Evolutionary conservation across 129 eudicot species (phyloP).

Genomic region (Glebionis coronaria): DNA sequence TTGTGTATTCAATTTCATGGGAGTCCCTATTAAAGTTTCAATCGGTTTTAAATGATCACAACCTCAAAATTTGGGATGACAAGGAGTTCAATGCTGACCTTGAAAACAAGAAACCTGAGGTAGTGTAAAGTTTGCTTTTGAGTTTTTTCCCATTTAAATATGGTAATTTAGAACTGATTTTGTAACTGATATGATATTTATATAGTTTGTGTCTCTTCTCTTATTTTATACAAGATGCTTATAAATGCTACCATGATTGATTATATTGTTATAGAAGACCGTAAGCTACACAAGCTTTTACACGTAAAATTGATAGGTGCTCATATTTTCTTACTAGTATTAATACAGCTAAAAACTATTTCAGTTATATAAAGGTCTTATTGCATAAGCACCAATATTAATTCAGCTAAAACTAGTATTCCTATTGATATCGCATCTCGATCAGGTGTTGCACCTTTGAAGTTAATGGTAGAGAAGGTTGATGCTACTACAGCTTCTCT

Average conservation of each 20-base stretch:
- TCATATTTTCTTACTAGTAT: background rate
- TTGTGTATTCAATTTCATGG: background rate
- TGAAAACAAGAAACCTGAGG: constrained; percentile 85
- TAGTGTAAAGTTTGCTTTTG: no score
- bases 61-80: constrained; percentile 94
- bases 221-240: constrained; percentile 10
- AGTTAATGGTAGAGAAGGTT: no score
- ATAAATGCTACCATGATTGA: constrained; percentile 37
- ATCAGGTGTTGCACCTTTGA: no score
- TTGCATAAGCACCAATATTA: no score
- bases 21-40: constrained; percentile 3
- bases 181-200: background rate
- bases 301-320: constrained; percentile 88
- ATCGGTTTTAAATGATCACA: constrained; percentile 14
- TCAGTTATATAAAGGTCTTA: no score
- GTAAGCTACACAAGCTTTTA: constrained; percentile 57
- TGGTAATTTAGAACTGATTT: no score
- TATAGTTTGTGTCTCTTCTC: background rate
- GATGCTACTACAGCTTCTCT: no score
- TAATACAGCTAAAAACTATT: no score
- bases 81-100: constrained; percentile 70
- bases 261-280: constrained; percentile 73
- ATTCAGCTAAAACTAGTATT: no score
- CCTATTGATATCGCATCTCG: no score
- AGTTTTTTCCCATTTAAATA: no score